A percentile compares a stretch with the other conserved stretches of the same genome.
These are phyloP conservation scores for Trypanosoma melophagium DNA, from an alignment of 208 protist genomes.

Conservation along the genomic window DNA sequence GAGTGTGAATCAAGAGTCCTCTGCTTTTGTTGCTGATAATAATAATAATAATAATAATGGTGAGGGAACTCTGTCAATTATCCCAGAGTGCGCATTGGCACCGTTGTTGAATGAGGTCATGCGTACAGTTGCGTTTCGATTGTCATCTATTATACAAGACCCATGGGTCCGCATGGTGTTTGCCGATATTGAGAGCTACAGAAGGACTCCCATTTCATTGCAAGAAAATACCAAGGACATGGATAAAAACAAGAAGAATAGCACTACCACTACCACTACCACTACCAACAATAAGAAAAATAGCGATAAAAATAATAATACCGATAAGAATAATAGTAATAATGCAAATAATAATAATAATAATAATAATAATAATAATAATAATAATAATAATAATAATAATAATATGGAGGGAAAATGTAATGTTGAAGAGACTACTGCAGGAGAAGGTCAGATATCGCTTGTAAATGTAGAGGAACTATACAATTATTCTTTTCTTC, in stretches of 20 bases:
- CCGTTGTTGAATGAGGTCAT: constrained; percentile 81
- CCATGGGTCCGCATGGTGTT: constrained; percentile 77
- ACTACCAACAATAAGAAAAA: neutral
- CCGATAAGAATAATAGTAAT: neutral
- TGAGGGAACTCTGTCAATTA: constrained; percentile 29
- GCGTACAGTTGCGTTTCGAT: constrained; percentile 67
- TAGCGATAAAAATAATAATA: neutral
- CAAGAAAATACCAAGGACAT: neutral
- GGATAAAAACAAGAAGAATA: constrained; percentile 11
- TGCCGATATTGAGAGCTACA: constrained; percentile 42
- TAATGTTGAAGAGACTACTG: neutral
- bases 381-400: neutral
- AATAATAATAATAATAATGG: no score
- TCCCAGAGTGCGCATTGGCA: constrained; percentile 63
- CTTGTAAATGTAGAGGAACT: constrained; percentile 51
- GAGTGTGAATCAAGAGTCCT: constrained; percentile 29
- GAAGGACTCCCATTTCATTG: neutral
- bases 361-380: neutral
- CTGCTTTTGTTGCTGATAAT: neutral
- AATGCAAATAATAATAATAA: neutral
- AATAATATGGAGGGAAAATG: neutral
- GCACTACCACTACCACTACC: neutral
- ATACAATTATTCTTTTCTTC: constrained; percentile 74
- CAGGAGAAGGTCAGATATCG: neutral
- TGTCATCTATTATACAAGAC: constrained; percentile 52